Evolutionary conservation across 331 rosid species (phyloP), one percentile per base, ranked within the genome.

Genomic region (Quercus phellos): DNA sequence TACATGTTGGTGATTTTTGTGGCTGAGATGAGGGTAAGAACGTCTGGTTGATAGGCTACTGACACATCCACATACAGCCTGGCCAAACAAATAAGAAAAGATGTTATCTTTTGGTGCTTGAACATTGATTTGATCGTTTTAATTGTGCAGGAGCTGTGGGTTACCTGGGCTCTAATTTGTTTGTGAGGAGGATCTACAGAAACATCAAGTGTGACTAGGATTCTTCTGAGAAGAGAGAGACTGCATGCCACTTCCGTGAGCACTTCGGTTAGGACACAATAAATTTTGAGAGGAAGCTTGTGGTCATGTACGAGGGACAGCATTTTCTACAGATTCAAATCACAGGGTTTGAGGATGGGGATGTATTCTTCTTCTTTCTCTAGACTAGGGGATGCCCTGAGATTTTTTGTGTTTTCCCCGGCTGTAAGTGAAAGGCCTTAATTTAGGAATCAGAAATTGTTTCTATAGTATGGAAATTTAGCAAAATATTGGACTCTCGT

Each of bases 151-250:
- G 99, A 51, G 99, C 99, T 75, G 96, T 95, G 60, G 99, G 99
- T 74, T 82, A 95, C 78, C 90, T 95, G 74, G 99, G 99, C 68
- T 95, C 99, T 0, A 91, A 93, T 84, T 90, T 94, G 88, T 94
- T 94, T 54, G 97, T 94, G 81, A 90, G 99, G 90, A 94, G 98
- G 91, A 94, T 94, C 89, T 92, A 94, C 88, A 90, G 98, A 85
- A 94, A 94, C 87, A 94, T 94, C 92, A 89, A 92, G 86, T 88
- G 98, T 51, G 98, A 93, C 84, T 93, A 90, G 89, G 89, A 79
- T 61, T 54, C 79, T 79, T 77, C 43, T 1, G 68, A 43, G 75
- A 56, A 85, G 70, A 73, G 68, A 72, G 58, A 78, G 86, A 82
- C 84, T 90, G 59, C 82, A 84, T 58, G 68, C 86, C 85, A 79